A percentile compares a stretch with the other conserved stretches of the same genome.
Evolutionary conservation across 352 stramenopile genomes (phyloP).

Genomic region (Pythium aphanidermatum): DNA sequence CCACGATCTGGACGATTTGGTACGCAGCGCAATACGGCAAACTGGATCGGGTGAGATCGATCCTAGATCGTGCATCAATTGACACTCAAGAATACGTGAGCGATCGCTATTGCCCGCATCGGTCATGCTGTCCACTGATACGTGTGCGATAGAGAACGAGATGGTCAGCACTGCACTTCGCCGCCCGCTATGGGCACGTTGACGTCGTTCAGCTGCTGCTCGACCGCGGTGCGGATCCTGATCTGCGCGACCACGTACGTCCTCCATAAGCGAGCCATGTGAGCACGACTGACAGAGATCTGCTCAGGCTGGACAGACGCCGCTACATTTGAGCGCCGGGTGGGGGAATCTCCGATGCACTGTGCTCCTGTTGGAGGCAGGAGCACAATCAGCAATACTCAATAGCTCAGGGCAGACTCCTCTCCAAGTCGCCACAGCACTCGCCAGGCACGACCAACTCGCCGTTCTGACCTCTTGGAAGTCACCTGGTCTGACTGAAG

Average conservation of each 20-base stretch:
- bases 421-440: slow-evolving; percentile 27
- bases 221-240: slow-evolving; percentile 33
- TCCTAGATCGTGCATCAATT: slow-evolving; percentile 42
- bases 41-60: slow-evolving; percentile 33
- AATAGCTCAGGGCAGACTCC: slow-evolving; percentile 36
- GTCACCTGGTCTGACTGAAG: slow-evolving; percentile 23
- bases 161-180: slow-evolving; percentile 62
- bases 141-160: slow-evolving; percentile 28
- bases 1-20: slow-evolving; percentile 66
- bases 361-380: slow-evolving; percentile 51
- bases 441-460: slow-evolving; percentile 33
- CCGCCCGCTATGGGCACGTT: slow-evolving; percentile 44
- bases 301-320: slow-evolving; percentile 52
- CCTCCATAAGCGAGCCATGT: neutral
- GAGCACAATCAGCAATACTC: slow-evolving; percentile 17
- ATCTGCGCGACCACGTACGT: slow-evolving; percentile 39
- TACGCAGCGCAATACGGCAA: slow-evolving; percentile 63
- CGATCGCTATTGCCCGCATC: slow-evolving; percentile 5
- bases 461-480: slow-evolving; percentile 47
- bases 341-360: slow-evolving; percentile 54
- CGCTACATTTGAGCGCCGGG: slow-evolving; percentile 59
- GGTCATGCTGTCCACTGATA: neutral
- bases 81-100: slow-evolving; percentile 50
- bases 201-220: slow-evolving; percentile 43
- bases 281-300: neutral